These are phyloP conservation scores for Chaetomium cochliodes DNA, from an alignment of 495 filamentous ascomycete species.

Conservation along the genomic window DNA sequence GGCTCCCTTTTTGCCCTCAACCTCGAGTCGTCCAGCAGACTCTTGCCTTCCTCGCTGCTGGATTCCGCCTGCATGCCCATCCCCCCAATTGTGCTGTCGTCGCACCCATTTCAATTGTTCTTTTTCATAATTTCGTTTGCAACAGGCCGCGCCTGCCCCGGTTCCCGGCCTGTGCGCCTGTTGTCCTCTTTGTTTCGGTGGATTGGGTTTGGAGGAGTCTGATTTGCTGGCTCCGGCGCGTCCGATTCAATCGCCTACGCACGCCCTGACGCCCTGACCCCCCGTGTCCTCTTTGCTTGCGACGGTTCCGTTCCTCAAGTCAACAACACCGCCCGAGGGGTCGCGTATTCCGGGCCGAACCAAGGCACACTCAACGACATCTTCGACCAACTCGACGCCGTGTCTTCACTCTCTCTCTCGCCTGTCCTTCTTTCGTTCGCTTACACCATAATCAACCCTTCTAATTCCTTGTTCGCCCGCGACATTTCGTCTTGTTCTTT, in stretches of 20 bases:
- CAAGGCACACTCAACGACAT: conserved; percentile 7
- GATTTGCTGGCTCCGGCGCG: conserved; percentile 37
- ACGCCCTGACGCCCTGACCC: conserved; percentile 19
- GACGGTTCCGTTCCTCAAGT: conserved; percentile 7
- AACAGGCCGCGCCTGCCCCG: conserved; percentile 15
- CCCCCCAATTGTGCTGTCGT: conserved; percentile 5
- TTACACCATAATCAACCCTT: conserved; percentile 21
- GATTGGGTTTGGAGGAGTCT: conserved; percentile 21
- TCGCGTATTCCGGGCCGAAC: conserved; percentile 11
- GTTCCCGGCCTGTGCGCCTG: conserved; percentile 12
- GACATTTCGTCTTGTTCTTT: conserved; percentile 20
- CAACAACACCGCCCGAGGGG: conserved; percentile 17
- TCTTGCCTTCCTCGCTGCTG: conserved; percentile 31
- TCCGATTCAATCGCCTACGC: conserved; percentile 20
- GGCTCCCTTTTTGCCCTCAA: conserved; percentile 10
- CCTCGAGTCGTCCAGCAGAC: conserved; percentile 26
- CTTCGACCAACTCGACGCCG: conserved; percentile 17
- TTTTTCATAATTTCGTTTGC: conserved; percentile 5
- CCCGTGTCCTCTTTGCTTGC: conserved; percentile 18
- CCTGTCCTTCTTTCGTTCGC: conserved; percentile 16
- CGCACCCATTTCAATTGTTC: conserved; percentile 15
- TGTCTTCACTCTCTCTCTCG: conserved; percentile 16
- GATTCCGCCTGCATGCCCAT: conserved; percentile 18
- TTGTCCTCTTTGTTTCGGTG: conserved; percentile 18
- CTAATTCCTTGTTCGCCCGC: conserved; percentile 10